phyloP scores from a whole-genome alignment of 1,284 basidiomycete species.

The Tetrapyrgos nigripes region DNA sequence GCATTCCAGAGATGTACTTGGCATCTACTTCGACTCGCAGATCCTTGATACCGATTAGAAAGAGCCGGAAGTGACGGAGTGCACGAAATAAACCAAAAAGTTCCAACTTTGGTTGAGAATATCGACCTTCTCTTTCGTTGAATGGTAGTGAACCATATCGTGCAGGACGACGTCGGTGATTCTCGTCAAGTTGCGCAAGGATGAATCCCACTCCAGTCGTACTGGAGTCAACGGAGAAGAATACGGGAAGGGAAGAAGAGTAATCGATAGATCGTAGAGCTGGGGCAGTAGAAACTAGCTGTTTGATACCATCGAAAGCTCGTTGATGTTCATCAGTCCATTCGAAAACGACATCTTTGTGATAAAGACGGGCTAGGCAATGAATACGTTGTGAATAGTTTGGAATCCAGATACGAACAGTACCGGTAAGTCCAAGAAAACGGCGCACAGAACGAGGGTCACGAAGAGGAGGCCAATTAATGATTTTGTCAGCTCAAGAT shows the following conservation, averaged over 20 bases:
- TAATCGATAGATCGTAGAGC: slow-evolving; percentile 7
- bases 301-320: too few species aligned
- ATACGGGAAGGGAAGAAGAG: slow-evolving; percentile 21
- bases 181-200: slow-evolving; percentile 33
- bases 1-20: slow-evolving; percentile 3
- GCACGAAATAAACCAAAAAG: slow-evolving; percentile 4
- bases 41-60: too few species aligned
- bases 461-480: too few species aligned
- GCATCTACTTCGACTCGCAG: too few species aligned
- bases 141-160: slow-evolving; percentile 43
- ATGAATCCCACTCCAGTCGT: slow-evolving; percentile 39
- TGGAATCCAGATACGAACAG: too few species aligned
- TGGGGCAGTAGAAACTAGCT: not conserved
- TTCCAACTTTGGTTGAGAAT: slow-evolving; percentile 39
- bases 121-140: slow-evolving; percentile 40
- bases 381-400: too few species aligned
- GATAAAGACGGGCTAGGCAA: too few species aligned
- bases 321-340: too few species aligned
- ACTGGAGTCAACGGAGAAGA: slow-evolving; percentile 42
- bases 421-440: too few species aligned
- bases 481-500: too few species aligned
- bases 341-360: too few species aligned
- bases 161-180: slow-evolving; percentile 23
- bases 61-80: not conserved
- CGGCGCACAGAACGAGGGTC: too few species aligned